Percentiles rank a stretch among this genome's conserved stretches.
These are phyloP conservation scores for Dorcoceras hygrometricum DNA, from an alignment of 257 asterid genomes.

Conservation along the genomic window DNA sequence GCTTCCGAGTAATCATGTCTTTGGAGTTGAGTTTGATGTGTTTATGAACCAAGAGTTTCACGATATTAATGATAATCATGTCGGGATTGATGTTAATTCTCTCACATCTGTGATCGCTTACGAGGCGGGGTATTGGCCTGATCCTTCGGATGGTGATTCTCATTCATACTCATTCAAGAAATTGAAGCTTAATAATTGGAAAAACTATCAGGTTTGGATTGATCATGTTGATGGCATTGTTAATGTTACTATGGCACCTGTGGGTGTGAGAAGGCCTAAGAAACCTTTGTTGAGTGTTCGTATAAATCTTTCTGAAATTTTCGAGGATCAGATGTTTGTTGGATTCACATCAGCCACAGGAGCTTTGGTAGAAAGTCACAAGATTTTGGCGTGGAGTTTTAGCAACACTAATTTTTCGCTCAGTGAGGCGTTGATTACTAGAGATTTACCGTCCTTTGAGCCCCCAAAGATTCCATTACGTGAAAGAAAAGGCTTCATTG, in stretches of 20 bases:
- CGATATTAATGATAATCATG: constrained; percentile 42
- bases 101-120: constrained; percentile 31
- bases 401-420: constrained; percentile 44
- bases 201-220: constrained; percentile 40
- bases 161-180: constrained; percentile 26
- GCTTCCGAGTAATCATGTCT: constrained; percentile 30
- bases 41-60: constrained; percentile 45
- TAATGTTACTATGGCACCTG: constrained; percentile 34
- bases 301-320: constrained; percentile 26
- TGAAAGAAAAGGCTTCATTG: constrained; percentile 29
- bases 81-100: constrained; percentile 48
- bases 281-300: constrained; percentile 25
- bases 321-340: constrained; percentile 35
- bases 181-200: constrained; percentile 38
- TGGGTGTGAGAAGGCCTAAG: constrained; percentile 23
- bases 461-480: constrained; percentile 27
- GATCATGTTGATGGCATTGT: constrained; percentile 24
- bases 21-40: constrained; percentile 51
- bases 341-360: constrained; percentile 42
- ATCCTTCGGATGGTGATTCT: constrained; percentile 9
- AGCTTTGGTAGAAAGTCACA: constrained; percentile 33
- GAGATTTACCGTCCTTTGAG: constrained; percentile 36
- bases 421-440: constrained; percentile 33
- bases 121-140: constrained; percentile 50
- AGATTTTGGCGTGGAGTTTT: constrained; percentile 48